Conservation (phyloP, 1,284 basidiomycete species). For the Cryptococcus amylolentus region DNA sequence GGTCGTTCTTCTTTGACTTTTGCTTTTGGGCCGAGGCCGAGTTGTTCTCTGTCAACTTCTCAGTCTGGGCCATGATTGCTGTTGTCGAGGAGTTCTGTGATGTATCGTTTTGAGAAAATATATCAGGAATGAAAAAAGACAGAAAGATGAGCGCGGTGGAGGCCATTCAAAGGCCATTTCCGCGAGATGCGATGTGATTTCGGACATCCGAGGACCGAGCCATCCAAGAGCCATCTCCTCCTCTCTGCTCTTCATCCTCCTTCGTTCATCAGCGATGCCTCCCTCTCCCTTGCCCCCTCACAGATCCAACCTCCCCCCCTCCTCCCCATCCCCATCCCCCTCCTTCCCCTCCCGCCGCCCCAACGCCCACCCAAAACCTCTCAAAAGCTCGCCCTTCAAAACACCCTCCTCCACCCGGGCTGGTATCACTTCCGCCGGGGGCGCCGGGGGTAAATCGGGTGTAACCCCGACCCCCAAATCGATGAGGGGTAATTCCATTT, state of each 20-base stretch:
- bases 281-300: too few species aligned
- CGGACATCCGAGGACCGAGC: neutral
- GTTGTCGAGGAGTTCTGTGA: neutral
- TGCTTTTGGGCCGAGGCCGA: neutral
- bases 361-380: too few species aligned
- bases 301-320: neutral
- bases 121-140: too few species aligned
- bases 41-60: neutral
- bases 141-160: neutral
- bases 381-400: too few species aligned
- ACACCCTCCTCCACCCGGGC: too few species aligned
- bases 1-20: neutral
- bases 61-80: neutral
- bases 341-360: too few species aligned
- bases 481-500: too few species aligned
- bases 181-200: constrained; percentile 9
- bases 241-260: neutral
- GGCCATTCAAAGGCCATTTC: neutral
- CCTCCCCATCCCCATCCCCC: neutral
- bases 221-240: neutral
- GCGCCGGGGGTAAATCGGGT: too few species aligned
- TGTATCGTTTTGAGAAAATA: too few species aligned
- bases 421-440: too few species aligned
- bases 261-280: neutral
- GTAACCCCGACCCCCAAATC: too few species aligned